Percentiles rank a stretch among this genome's conserved stretches.
These are phyloP conservation scores for Dactylonectria estremocensis DNA, from an alignment of 2,329 filamentous ascomycete genomes.

Conservation along the genomic window DNA sequence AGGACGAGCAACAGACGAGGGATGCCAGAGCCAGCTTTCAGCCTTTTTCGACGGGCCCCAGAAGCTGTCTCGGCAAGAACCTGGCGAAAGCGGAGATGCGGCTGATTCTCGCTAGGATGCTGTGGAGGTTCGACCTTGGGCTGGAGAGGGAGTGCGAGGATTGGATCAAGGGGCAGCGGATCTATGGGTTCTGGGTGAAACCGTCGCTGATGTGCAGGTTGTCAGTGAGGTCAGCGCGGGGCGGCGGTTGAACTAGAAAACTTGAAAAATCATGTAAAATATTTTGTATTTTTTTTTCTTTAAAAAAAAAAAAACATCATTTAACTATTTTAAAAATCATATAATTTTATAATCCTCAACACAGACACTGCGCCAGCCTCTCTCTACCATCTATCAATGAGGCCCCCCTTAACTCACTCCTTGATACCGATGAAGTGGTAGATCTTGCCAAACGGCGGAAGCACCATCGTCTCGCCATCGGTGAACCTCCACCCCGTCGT, in stretches of 20 bases:
- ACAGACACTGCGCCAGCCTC: background rate
- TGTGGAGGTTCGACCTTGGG: slow-evolving; percentile 42
- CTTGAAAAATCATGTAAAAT: too few species aligned
- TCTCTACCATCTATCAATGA: background rate
- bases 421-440: slow-evolving; percentile 42
- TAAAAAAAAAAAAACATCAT: too few species aligned
- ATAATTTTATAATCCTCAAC: too few species aligned
- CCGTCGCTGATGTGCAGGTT: slow-evolving; percentile 33
- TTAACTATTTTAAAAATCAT: too few species aligned
- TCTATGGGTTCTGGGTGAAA: slow-evolving; percentile 44
- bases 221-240: background rate
- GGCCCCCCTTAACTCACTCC: slow-evolving; percentile 3
- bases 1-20: background rate
- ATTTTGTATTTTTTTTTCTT: background rate
- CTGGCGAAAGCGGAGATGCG: slow-evolving; percentile 39
- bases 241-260: background rate
- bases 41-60: slow-evolving; percentile 37
- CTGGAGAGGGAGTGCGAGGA: slow-evolving; percentile 20
- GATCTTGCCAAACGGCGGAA: slow-evolving; percentile 42
- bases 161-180: slow-evolving; percentile 37
- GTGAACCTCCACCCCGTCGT: slow-evolving; percentile 36
- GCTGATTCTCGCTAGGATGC: slow-evolving; percentile 33
- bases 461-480: slow-evolving; percentile 38
- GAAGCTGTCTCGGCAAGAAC: slow-evolving; percentile 40
- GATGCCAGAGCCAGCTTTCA: slow-evolving; percentile 35